phyloP scores from a whole-genome alignment of 1,284 basidiomycete species.

The Lentinula novae-zelandiae region DNA sequence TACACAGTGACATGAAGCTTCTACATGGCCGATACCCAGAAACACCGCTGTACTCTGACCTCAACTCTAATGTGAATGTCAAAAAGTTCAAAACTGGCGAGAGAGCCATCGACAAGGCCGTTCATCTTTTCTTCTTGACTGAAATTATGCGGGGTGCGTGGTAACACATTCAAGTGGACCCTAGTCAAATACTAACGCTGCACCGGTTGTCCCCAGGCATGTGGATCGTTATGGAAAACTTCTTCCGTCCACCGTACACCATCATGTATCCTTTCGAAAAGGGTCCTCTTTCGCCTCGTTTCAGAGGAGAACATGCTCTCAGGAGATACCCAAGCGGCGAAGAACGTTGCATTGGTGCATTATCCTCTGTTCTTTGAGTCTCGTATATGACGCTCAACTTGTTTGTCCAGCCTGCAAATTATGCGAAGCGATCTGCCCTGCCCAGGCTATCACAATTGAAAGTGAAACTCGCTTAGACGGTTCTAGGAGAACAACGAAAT shows the following conservation, averaged over 20 bases:
- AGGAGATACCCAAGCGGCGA: constrained; percentile 97
- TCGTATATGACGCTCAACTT: not conserved
- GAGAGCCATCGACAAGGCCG: constrained; percentile 92
- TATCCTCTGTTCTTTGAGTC: not conserved
- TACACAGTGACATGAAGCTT: constrained; percentile 31
- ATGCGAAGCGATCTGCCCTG: constrained; percentile 99
- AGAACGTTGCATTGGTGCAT: constrained; percentile 93
- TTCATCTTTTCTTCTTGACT: constrained; percentile 97
- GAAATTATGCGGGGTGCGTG: constrained; percentile 91
- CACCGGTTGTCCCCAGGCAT: constrained; percentile 60
- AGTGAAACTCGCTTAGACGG: constrained; percentile 95
- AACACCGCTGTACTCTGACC: constrained; percentile 11
- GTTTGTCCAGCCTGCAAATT: constrained; percentile 85
- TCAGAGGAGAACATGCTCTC: constrained; percentile 99
- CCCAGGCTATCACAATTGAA: constrained; percentile 99
- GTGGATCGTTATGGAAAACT: constrained; percentile 99
- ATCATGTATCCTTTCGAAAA: constrained; percentile 99
- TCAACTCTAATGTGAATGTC: constrained; percentile 38
- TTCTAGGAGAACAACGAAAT: constrained; percentile 95
- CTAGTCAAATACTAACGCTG: not conserved
- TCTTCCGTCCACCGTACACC: constrained; percentile 97
- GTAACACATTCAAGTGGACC: not conserved
- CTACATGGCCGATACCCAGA: constrained; percentile 9
- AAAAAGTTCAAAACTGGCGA: constrained; percentile 77
- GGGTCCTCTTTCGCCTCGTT: constrained; percentile 95